phyloP scores from a whole-genome alignment of 2,329 filamentous ascomycete genomes.

The Colletotrichum euphorbiae region DNA sequence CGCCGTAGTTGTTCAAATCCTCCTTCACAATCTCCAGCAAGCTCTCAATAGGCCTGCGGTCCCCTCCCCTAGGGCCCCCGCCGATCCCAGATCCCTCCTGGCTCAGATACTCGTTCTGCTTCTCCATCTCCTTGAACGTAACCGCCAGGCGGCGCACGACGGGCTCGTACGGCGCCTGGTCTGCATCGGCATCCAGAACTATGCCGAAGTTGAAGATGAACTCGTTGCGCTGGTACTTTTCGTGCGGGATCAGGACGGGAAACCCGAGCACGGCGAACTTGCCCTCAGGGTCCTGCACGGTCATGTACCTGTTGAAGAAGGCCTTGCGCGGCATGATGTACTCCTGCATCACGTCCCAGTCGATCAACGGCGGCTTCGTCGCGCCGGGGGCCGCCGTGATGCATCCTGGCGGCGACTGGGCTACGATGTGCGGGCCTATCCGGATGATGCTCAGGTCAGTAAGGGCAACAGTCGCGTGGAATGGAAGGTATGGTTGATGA shows the following conservation, averaged over 20 bases:
- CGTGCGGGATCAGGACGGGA: slow-evolving; percentile 86
- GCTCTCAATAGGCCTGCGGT: slow-evolving; percentile 79
- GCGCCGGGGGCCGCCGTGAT: slow-evolving; percentile 60
- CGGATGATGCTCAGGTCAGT: slow-evolving; percentile 37
- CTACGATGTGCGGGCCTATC: slow-evolving; percentile 71
- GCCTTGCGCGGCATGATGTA: slow-evolving; percentile 96
- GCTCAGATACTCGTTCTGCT: slow-evolving; percentile 87
- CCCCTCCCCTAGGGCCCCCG: slow-evolving; percentile 24
- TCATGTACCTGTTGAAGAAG: slow-evolving; percentile 92
- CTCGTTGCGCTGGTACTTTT: slow-evolving; percentile 89
- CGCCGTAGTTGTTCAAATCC: slow-evolving; percentile 95
- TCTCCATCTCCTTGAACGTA: slow-evolving; percentile 89
- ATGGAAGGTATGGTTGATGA: not conserved
- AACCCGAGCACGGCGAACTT: slow-evolving; percentile 86
- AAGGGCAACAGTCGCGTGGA: not conserved
- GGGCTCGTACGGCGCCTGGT: slow-evolving; percentile 83
- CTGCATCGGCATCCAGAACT: slow-evolving; percentile 74
- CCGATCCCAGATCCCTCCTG: slow-evolving; percentile 60
- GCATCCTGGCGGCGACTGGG: slow-evolving; percentile 72
- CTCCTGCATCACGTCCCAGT: slow-evolving; percentile 87
- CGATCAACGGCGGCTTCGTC: slow-evolving; percentile 74
- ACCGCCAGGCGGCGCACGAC: slow-evolving; percentile 88
- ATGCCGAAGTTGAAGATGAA: slow-evolving; percentile 99
- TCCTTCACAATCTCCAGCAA: slow-evolving; percentile 84
- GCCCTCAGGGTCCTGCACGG: slow-evolving; percentile 77